Evolutionary conservation across 805 yeast species (phyloP).

Genomic region (Saccharomycopsis fibuligera): DNA sequence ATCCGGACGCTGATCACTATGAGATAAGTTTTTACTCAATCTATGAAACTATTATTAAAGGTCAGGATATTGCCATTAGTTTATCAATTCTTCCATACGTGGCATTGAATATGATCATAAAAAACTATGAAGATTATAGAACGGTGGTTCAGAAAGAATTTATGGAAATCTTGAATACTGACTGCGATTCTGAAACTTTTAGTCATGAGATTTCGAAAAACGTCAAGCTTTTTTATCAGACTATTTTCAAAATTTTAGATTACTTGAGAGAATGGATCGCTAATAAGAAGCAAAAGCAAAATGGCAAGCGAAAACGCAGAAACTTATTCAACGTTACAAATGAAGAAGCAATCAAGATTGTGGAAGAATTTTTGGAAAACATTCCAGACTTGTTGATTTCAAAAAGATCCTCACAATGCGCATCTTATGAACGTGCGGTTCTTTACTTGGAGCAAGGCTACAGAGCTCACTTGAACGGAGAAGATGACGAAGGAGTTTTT

Average conservation of each 20-base stretch:
- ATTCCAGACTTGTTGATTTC: slow-evolving; percentile 73
- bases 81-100: slow-evolving; percentile 73
- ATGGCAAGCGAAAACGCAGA: slow-evolving; percentile 25
- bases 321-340: slow-evolving; percentile 18
- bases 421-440: slow-evolving; percentile 81
- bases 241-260: slow-evolving; percentile 74
- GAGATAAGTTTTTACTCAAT: slow-evolving; percentile 46
- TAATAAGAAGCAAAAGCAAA: slow-evolving; percentile 31
- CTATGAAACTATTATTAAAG: slow-evolving; percentile 58
- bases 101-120: slow-evolving; percentile 55
- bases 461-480: slow-evolving; percentile 29
- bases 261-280: slow-evolving; percentile 74
- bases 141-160: slow-evolving; percentile 54
- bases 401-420: slow-evolving; percentile 71
- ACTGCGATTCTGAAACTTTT: slow-evolving; percentile 30
- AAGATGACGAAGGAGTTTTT: slow-evolving; percentile 31
- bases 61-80: slow-evolving; percentile 64
- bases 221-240: slow-evolving; percentile 58
- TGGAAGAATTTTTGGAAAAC: slow-evolving; percentile 41
- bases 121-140: slow-evolving; percentile 33
- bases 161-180: slow-evolving; percentile 45
- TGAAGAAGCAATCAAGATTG: slow-evolving; percentile 30
- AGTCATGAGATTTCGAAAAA: slow-evolving; percentile 54
- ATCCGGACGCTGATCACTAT: slow-evolving; percentile 25
- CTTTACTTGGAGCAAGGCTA: slow-evolving; percentile 76